Conservation (phyloP, 2,329 filamentous ascomycete genomes). For the Beauveria sp. region DNA sequence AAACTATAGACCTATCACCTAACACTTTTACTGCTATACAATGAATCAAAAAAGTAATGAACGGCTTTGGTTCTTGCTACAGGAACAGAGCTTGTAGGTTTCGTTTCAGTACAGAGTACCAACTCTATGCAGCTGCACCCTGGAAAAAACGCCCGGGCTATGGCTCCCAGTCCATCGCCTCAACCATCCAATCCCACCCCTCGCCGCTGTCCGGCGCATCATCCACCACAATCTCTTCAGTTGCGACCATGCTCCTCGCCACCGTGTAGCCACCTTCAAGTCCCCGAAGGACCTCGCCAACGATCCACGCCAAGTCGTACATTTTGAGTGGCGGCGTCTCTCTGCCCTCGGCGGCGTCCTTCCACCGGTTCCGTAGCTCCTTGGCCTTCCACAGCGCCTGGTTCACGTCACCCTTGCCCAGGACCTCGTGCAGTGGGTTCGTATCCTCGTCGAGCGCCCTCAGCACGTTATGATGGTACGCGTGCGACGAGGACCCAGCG, state of each 20-base stretch:
- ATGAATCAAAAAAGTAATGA: too few species aligned
- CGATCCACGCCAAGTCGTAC: slow-evolving; percentile 54
- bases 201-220: slow-evolving; percentile 17
- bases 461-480: slow-evolving; percentile 64
- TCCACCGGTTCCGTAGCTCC: slow-evolving; percentile 65
- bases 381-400: slow-evolving; percentile 58
- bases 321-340: slow-evolving; percentile 40
- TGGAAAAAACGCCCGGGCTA: background rate
- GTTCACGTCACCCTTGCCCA: slow-evolving; percentile 49
- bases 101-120: too few species aligned
- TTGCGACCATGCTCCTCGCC: slow-evolving; percentile 37
- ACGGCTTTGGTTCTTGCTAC: too few species aligned
- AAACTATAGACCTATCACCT: too few species aligned
- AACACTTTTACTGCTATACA: too few species aligned
- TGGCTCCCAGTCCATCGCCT: slow-evolving; percentile 53
- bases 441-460: slow-evolving; percentile 47
- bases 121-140: too few species aligned
- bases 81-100: too few species aligned
- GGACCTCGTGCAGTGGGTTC: slow-evolving; percentile 47
- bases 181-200: slow-evolving; percentile 50
- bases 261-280: slow-evolving; percentile 50
- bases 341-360: slow-evolving; percentile 49
- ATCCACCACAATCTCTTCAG: background rate
- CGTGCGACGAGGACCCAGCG: slow-evolving; percentile 30
- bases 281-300: slow-evolving; percentile 48